These are phyloP conservation scores for Fusarium lateritium DNA, from an alignment of 2,329 filamentous ascomycete species.

Conservation along the genomic window DNA sequence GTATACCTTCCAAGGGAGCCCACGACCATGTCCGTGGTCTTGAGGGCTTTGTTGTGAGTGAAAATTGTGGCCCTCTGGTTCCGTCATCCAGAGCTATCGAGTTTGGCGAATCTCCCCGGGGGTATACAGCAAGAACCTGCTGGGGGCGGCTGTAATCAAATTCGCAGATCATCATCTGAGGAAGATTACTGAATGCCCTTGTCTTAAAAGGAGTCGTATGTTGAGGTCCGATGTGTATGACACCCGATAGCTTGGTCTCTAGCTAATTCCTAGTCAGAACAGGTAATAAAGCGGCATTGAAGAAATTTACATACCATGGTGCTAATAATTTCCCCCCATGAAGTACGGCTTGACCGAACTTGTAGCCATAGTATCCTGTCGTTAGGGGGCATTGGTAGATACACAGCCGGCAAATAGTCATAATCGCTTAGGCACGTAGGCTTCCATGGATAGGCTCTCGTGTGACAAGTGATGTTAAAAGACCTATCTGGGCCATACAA, in stretches of 20 bases:
- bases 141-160: fast-evolving
- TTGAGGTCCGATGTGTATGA: slow-evolving; percentile 2
- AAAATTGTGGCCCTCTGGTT: neutral
- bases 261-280: neutral
- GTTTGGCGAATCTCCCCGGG: neutral
- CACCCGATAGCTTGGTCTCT: slow-evolving; percentile 2
- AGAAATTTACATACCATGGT: neutral
- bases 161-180: neutral
- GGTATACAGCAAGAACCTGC: neutral
- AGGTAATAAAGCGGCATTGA: neutral
- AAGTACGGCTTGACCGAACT: neutral
- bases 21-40: neutral
- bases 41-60: too few species aligned
- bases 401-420: neutral
- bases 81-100: neutral
- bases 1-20: slow-evolving; percentile 4
- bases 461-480: neutral
- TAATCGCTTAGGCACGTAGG: neutral
- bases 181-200: neutral
- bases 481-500: fast-evolving
- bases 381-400: neutral
- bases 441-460: too few species aligned
- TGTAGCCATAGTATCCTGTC: slow-evolving; percentile 5
- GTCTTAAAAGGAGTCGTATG: fast-evolving
- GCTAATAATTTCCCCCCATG: neutral